phyloP scores from a whole-genome alignment of 306 rosid species.

The Benincasa hispida region DNA sequence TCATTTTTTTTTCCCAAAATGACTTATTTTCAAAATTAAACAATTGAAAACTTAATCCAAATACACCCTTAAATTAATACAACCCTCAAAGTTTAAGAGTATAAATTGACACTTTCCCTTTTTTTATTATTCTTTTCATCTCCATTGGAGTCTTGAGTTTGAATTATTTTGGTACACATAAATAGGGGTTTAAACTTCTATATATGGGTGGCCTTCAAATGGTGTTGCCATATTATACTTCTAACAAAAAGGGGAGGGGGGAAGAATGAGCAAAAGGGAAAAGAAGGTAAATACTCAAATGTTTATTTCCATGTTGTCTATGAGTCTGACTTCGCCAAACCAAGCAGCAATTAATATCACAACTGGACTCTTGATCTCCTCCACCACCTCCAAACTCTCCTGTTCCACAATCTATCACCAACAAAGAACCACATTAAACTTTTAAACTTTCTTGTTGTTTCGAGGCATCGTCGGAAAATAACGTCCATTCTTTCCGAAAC shows the following conservation, averaged over 20 bases:
- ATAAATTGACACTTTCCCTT: too few species aligned
- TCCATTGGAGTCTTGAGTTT: neutral
- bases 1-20: too few species aligned
- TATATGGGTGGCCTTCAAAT: neutral
- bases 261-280: neutral
- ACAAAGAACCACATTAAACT: neutral
- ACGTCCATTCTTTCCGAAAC: neutral
- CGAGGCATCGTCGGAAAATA: neutral
- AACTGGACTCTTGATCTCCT: constrained; percentile 48
- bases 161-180: too few species aligned
- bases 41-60: too few species aligned
- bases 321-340: constrained; percentile 72
- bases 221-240: too few species aligned
- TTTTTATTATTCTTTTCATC: neutral
- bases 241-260: too few species aligned
- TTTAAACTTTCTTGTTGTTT: neutral
- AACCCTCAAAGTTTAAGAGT: too few species aligned
- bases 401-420: constrained; percentile 61
- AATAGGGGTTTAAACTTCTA: too few species aligned
- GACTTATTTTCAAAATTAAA: too few species aligned
- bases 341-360: constrained; percentile 78
- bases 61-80: too few species aligned
- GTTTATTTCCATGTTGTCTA: constrained; percentile 75
- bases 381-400: constrained; percentile 46
- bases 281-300: constrained; percentile 7